phyloP scores from a whole-genome alignment of 164 flowering plant genomes.

The Umbilicus rupestris region DNA sequence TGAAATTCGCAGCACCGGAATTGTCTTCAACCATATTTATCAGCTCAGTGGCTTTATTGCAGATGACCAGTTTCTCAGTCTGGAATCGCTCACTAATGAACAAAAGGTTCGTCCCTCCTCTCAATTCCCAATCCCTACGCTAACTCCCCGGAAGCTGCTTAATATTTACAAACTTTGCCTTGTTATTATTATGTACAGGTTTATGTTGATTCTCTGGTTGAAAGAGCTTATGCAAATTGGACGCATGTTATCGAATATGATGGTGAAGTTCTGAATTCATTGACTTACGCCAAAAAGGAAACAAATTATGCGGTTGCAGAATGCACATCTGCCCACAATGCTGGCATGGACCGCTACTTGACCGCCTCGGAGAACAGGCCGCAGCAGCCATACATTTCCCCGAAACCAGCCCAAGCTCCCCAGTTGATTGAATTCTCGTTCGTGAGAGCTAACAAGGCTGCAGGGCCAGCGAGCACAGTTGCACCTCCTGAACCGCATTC shows the following conservation, averaged over 20 bases:
- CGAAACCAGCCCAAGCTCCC: constrained; percentile 18
- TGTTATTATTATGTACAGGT: constrained; percentile 27
- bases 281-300: constrained; percentile 14
- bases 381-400: constrained; percentile 17
- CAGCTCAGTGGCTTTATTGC: constrained; percentile 47
- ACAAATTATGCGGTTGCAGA: constrained; percentile 10
- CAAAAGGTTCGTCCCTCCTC: constrained; percentile 34
- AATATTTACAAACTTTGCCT: too few species aligned
- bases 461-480: constrained; percentile 12
- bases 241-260: constrained; percentile 46
- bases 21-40: constrained; percentile 44
- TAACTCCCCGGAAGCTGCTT: not conserved
- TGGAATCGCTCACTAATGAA: constrained; percentile 36
- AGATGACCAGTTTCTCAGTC: constrained; percentile 33
- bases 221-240: constrained; percentile 50
- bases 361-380: constrained; percentile 11
- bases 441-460: constrained; percentile 17
- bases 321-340: constrained; percentile 8
- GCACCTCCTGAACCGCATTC: constrained; percentile 17
- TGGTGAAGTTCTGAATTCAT: constrained; percentile 31
- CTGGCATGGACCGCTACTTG: constrained; percentile 12
- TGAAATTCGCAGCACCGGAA: constrained; percentile 26
- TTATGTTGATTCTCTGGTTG: constrained; percentile 36
- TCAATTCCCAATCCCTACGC: not conserved
- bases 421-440: constrained; percentile 31